phyloP scores from a whole-genome alignment of 257 asterid genomes.

The Craterostigma plantagineum region DNA sequence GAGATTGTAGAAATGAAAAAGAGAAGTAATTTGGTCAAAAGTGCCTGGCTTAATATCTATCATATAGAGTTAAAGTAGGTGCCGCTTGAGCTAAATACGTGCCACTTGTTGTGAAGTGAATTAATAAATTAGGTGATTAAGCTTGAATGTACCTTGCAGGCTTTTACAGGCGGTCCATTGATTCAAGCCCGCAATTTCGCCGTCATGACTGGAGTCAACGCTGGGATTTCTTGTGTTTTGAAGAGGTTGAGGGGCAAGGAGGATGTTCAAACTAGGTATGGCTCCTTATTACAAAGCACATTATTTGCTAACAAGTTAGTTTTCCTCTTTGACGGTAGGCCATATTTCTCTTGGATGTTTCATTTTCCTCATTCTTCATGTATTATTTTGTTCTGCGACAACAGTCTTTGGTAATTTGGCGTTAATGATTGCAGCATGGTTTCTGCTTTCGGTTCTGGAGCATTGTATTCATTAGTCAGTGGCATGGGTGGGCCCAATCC shows the following conservation, averaged over 20 bases:
- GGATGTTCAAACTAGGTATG: conserved; percentile 76
- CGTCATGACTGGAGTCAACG: conserved; percentile 85
- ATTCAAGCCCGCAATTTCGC: conserved; percentile 88
- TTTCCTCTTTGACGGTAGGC: not conserved
- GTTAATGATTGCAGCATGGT: conserved; percentile 51
- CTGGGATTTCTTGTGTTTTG: conserved; percentile 85
- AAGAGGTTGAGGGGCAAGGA: conserved; percentile 87
- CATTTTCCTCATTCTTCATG: not conserved
- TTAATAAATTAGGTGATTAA: not conserved
- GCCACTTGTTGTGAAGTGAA: not conserved
- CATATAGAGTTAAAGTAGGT: too few relatives aligned
- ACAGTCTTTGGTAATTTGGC: conserved; percentile 7
- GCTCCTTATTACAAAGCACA: not conserved
- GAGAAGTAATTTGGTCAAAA: too few relatives aligned
- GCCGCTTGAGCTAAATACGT: not conserved
- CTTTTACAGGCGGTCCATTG: conserved; percentile 82
- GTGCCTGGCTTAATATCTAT: too few relatives aligned
- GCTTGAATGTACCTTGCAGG: conserved; percentile 17
- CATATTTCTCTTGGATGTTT: not conserved
- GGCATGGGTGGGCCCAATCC: conserved; percentile 78
- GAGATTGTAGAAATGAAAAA: too few relatives aligned
- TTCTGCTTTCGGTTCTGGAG: conserved; percentile 93
- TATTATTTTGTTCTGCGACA: not conserved
- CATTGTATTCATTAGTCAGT: conserved; percentile 66
- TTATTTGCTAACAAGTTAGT: conserved; percentile 1